These are phyloP conservation scores for Cryptococcus sp. DNA, from an alignment of 1,284 basidiomycete species.

Conservation along the genomic window DNA sequence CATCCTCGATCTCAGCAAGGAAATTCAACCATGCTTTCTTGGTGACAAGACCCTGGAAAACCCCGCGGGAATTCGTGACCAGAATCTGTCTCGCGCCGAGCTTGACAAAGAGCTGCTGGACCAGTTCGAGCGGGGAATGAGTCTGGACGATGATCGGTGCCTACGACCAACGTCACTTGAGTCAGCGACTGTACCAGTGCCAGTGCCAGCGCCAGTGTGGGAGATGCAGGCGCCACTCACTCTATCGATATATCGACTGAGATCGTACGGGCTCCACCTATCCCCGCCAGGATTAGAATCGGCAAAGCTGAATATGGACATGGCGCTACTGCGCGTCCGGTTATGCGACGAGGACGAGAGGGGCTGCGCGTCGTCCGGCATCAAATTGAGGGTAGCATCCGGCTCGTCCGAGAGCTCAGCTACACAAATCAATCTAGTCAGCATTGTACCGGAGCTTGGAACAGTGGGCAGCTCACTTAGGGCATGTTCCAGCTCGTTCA, in stretches of 20 bases:
- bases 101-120: constrained; percentile 89
- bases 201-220: background rate
- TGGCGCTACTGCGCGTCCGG: constrained; percentile 24
- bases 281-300: constrained; percentile 35
- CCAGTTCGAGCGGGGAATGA: constrained; percentile 81
- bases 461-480: constrained; percentile 64
- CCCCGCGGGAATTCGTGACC: constrained; percentile 76
- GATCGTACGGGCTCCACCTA: constrained; percentile 70
- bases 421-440: no score
- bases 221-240: constrained; percentile 55
- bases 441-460: background rate
- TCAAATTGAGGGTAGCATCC: constrained; percentile 67
- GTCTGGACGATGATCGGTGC: constrained; percentile 79
- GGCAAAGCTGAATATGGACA: constrained; percentile 49
- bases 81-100: constrained; percentile 88
- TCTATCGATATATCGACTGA: constrained; percentile 87
- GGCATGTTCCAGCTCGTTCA: constrained; percentile 90
- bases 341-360: background rate
- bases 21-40: constrained; percentile 91
- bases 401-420: constrained; percentile 75
- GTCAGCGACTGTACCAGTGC: background rate
- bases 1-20: constrained; percentile 68
- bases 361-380: constrained; percentile 47
- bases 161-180: constrained; percentile 49
- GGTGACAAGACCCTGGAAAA: constrained; percentile 86